phyloP scores from a whole-genome alignment of 1,139 yeast species.

The Candida anutae region DNA sequence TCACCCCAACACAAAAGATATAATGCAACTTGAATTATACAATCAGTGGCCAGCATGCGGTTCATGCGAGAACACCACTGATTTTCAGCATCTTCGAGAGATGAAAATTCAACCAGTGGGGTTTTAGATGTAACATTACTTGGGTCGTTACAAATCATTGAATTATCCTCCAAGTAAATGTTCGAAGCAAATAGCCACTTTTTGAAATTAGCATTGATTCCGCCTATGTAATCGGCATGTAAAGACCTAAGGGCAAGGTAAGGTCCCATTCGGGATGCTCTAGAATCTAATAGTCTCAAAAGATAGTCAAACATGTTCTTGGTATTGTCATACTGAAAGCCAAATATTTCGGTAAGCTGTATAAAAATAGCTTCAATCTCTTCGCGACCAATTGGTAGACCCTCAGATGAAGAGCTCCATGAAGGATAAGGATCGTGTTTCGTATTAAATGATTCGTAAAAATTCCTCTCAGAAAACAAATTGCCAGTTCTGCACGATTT shows the following conservation, averaged over 20 bases:
- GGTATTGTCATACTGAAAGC: slow-evolving; percentile 57
- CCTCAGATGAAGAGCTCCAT: slow-evolving; percentile 36
- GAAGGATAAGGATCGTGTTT: slow-evolving; percentile 50
- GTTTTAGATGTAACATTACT: slow-evolving; percentile 17
- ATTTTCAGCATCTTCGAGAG: slow-evolving; percentile 71
- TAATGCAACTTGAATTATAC: slow-evolving; percentile 58
- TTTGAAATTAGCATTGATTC: slow-evolving; percentile 82
- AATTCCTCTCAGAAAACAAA: slow-evolving; percentile 32
- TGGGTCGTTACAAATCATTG: background rate
- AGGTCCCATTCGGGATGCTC: slow-evolving; percentile 59
- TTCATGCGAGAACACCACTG: slow-evolving; percentile 66
- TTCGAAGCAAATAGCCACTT: slow-evolving; percentile 97
- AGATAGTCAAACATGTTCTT: slow-evolving; percentile 61
- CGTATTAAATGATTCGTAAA: slow-evolving; percentile 29
- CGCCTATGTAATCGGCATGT: slow-evolving; percentile 81
- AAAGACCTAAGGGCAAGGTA: slow-evolving; percentile 47
- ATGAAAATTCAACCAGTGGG: slow-evolving; percentile 23
- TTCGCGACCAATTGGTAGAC: slow-evolving; percentile 11
- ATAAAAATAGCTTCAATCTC: slow-evolving; percentile 9
- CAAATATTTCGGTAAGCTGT: slow-evolving; percentile 48
- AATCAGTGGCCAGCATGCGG: slow-evolving; percentile 41
- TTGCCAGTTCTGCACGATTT: no score
- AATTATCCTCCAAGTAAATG: slow-evolving; percentile 66
- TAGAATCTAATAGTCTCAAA: slow-evolving; percentile 55
- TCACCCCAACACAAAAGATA: slow-evolving; percentile 85